Conservation (phyloP, 805 yeast genomes). For the Hemisphaericaspora nanyangensis region DNA sequence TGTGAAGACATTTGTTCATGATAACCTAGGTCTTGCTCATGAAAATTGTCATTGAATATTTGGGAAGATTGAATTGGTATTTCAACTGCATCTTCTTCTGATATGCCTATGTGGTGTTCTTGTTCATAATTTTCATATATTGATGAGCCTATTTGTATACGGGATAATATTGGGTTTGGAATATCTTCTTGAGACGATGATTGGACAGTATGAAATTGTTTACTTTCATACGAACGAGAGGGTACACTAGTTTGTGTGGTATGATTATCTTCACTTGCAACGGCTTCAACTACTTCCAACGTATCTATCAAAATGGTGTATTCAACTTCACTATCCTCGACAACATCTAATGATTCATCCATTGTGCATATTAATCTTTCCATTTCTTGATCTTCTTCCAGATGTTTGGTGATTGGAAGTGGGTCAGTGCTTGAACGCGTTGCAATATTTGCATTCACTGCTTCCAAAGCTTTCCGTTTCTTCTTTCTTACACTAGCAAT, state of each 20-base stretch:
- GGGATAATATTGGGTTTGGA: not conserved
- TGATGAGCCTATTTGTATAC: not conserved
- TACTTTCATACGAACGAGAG: not conserved
- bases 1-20: not conserved
- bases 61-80: not conserved
- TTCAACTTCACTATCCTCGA: constrained; percentile 19
- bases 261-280: constrained; percentile 2
- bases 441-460: not conserved
- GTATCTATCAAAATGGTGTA: constrained; percentile 7
- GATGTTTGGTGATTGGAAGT: not conserved
- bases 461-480: not conserved
- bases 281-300: not conserved
- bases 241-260: not conserved
- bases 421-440: constrained; percentile 1
- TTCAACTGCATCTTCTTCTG: not conserved
- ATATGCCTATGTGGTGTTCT: too few species aligned
- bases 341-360: constrained; percentile 3
- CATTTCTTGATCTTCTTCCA: not conserved
- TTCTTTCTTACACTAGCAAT: not conserved
- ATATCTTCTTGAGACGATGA: not conserved
- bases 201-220: too few species aligned
- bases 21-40: constrained; percentile 8
- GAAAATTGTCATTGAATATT: constrained; percentile 7
- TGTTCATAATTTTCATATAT: not conserved
- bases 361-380: constrained; percentile 1